phyloP scores from a whole-genome alignment of 2,329 filamentous ascomycete species.

The Nakataea oryzae region DNA sequence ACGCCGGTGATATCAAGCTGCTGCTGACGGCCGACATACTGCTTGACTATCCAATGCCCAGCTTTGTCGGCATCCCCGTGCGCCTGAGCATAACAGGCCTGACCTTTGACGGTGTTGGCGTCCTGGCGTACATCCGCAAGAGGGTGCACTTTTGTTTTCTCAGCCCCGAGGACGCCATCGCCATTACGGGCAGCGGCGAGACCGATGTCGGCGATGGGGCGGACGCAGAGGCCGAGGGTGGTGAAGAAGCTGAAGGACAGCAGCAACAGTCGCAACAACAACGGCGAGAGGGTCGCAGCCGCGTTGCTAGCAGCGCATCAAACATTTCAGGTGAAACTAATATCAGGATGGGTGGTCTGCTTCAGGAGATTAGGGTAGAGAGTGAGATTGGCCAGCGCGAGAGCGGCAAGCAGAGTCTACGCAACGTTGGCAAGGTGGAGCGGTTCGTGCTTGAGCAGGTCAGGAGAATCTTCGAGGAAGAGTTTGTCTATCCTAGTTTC shows the following conservation, averaged over 20 bases:
- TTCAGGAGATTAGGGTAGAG: constrained; percentile 92
- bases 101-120: constrained; percentile 89
- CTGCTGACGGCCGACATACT: constrained; percentile 91
- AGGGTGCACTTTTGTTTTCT: constrained; percentile 90
- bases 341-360: constrained; percentile 54
- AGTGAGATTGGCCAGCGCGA: constrained; percentile 94
- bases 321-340: not conserved
- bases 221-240: constrained; percentile 11
- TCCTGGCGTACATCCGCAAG: constrained; percentile 83
- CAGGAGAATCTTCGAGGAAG: constrained; percentile 92
- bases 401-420: constrained; percentile 84
- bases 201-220: constrained; percentile 24
- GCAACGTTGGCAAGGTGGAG: constrained; percentile 98
- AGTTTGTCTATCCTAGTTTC: constrained; percentile 96
- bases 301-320: not conserved
- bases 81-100: constrained; percentile 92
- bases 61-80: constrained; percentile 90
- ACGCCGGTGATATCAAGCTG: constrained; percentile 77
- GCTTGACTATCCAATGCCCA: constrained; percentile 96
- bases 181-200: constrained; percentile 42
- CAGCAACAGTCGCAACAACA: constrained; percentile 12
- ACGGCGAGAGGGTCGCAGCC: not conserved
- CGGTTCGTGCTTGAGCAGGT: constrained; percentile 96
- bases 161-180: constrained; percentile 79
- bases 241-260: constrained; percentile 19